These are phyloP conservation scores for Colletotrichum karsti DNA, from an alignment of 2,329 filamentous ascomycete species.

Conservation along the genomic window DNA sequence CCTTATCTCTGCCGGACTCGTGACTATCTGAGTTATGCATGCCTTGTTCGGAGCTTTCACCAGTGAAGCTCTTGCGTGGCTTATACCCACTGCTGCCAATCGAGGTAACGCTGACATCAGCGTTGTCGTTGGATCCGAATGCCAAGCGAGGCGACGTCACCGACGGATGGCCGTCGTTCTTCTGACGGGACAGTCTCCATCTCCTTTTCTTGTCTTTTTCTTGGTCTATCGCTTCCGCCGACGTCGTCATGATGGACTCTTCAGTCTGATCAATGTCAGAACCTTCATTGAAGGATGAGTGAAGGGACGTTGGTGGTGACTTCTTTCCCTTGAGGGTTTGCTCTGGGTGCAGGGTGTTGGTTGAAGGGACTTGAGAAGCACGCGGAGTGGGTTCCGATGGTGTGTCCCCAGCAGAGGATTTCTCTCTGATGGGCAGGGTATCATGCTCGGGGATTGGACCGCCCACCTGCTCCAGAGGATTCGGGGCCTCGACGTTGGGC, in stretches of 20 bases:
- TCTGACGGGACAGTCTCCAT: conserved; percentile 75
- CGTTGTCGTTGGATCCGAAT: conserved; percentile 69
- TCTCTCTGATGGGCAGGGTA: conserved; percentile 3
- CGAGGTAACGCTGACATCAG: conserved; percentile 73
- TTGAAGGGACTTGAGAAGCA: conserved; percentile 54
- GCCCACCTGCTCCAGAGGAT: conserved; percentile 53
- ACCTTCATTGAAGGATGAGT: conserved; percentile 81
- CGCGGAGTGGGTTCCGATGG: conserved; percentile 56
- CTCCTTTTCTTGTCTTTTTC: conserved; percentile 77
- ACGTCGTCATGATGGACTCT: conserved; percentile 50
- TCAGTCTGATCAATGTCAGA: conserved; percentile 82
- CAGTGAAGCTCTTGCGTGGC: conserved; percentile 58
- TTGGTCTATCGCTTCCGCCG: conserved; percentile 47
- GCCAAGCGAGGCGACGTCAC: conserved; percentile 54
- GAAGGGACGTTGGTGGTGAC: conserved; percentile 80
- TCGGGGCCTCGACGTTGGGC: conserved; percentile 53
- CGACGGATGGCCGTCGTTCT: conserved; percentile 59
- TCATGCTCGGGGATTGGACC: conserved; percentile 26
- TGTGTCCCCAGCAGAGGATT: conserved; percentile 9
- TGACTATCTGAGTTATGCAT: conserved; percentile 47
- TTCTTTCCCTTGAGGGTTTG: conserved; percentile 68
- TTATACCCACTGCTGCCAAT: conserved; percentile 68
- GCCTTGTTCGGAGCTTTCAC: conserved; percentile 58
- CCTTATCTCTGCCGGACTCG: conserved; percentile 45
- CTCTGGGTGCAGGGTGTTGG: conserved; percentile 51